Evolutionary conservation across 768 basidiomycete species (phyloP), one percentile per base, ranked within the genome.

Genomic region (Hypsizygus marmoreus): DNA sequence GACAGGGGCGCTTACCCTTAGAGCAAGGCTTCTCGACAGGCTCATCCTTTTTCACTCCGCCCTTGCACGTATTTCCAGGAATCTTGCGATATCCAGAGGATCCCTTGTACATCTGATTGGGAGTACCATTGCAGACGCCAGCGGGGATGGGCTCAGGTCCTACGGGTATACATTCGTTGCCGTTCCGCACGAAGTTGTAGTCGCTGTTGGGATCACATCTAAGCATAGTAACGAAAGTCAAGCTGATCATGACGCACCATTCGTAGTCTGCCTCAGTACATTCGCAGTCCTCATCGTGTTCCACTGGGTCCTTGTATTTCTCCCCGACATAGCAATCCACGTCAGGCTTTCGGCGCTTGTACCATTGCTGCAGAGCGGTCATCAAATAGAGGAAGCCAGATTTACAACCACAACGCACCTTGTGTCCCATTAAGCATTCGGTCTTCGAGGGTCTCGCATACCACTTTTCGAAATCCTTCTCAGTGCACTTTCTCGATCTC

Each of bases 351-450:
- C 94, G 78, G 16, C 97, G 81, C 41, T 66, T 75, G 65, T 95
- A 99, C 86, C 88, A 97, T 88, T 98, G 95, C 91, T 95, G 59
- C 2, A 45, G 39, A 11, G n/a, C 10, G 25, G 17, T 10, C 1
- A 26, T 36, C 25, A 35, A 43, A 33, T 4, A 26, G n/a, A 35
- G 3, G 26, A 34, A 36, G 13, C 36, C 7, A 17, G 31, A 31
- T 40, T 40, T 22, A 35, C 8, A 22, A 26, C 14, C 4, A 14
- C 9, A 14, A 60, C 75, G 38, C 41, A 90, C 91, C 79, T 89
- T 93, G 60, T 90, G 91, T 1, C 95, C 95, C 91, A 98, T 95
- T 17, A 98, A 67, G 65, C 95, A 98, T 53, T 91, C 80, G 26
- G 75, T 73, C 36, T 76, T 77, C 12, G 64, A 71, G 12, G 76